phyloP scores from a whole-genome alignment of 1,284 basidiomycete genomes.

The Heimioporus retisporus region DNA sequence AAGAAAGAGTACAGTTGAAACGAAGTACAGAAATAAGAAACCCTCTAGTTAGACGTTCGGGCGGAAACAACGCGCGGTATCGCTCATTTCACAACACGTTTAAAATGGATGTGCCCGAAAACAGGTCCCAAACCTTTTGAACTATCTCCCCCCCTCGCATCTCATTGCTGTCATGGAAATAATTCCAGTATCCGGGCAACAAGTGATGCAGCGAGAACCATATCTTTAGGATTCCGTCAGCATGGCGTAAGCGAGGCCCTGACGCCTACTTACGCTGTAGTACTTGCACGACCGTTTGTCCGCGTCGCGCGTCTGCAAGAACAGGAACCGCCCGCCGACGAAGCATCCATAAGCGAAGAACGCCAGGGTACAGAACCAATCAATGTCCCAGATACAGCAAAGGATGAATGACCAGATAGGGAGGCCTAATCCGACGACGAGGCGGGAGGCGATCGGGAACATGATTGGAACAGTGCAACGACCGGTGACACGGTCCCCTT shows the following conservation, averaged over 20 bases:
- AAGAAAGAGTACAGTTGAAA: too few relatives aligned
- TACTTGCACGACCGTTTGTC: too few relatives aligned
- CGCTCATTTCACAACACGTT: too few relatives aligned
- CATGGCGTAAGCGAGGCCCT: background rate
- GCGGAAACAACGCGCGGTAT: too few relatives aligned
- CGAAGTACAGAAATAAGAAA: too few relatives aligned
- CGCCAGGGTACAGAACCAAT: constrained; percentile 29
- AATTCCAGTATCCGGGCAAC: constrained; percentile 46
- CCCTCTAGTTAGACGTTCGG: too few relatives aligned
- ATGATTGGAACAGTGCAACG: constrained; percentile 49
- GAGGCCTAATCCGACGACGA: constrained; percentile 39
- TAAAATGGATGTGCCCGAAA: too few relatives aligned
- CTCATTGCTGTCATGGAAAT: constrained; percentile 32
- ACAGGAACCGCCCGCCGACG: constrained; percentile 41
- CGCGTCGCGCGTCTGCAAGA: constrained; percentile 14
- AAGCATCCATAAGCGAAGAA: constrained; percentile 40
- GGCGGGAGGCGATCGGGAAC: constrained; percentile 41
- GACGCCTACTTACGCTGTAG: too few relatives aligned
- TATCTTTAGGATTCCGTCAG: constrained; percentile 26
- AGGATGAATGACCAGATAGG: constrained; percentile 36
- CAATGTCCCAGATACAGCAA: constrained; percentile 38
- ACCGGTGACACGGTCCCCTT: constrained; percentile 45
- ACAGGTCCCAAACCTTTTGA: too few relatives aligned
- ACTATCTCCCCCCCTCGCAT: constrained; percentile 23
- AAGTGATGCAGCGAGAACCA: constrained; percentile 39